phyloP scores from a whole-genome alignment of 495 filamentous ascomycete genomes.

The Tuber aestivum region DNA sequence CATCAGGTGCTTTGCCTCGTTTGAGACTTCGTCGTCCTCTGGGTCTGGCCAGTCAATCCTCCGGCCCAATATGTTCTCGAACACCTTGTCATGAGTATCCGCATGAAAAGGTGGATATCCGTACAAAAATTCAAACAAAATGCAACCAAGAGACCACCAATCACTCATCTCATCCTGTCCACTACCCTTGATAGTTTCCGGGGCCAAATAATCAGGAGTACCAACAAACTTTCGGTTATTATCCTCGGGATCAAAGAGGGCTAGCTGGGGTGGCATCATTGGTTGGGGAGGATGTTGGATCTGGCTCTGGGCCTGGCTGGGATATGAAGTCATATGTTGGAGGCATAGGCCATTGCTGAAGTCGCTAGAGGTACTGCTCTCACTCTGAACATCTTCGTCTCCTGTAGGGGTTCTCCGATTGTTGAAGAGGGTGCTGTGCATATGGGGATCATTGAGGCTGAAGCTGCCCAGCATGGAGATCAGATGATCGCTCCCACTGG shows the following conservation, averaged over 20 bases:
- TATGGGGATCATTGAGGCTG: constrained; percentile 61
- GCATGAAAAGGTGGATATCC: constrained; percentile 93
- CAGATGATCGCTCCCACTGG: constrained; percentile 76
- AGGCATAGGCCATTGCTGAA: constrained; percentile 42
- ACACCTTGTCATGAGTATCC: constrained; percentile 82
- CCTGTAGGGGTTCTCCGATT: constrained; percentile 44
- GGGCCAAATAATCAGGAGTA: constrained; percentile 93
- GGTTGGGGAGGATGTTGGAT: constrained; percentile 57
- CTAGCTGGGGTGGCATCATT: constrained; percentile 93
- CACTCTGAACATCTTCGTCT: constrained; percentile 57
- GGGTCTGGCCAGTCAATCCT: constrained; percentile 82
- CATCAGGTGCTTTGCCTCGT: constrained; percentile 87
- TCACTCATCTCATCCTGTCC: constrained; percentile 97
- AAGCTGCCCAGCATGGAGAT: constrained; percentile 78
- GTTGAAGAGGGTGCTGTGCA: constrained; percentile 31
- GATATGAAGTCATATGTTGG: constrained; percentile 42
- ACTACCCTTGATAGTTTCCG: constrained; percentile 90
- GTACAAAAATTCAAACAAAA: constrained; percentile 93
- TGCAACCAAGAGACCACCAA: constrained; percentile 98
- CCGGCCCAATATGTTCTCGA: constrained; percentile 87
- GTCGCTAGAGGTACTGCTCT: constrained; percentile 48
- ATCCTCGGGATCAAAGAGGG: constrained; percentile 91
- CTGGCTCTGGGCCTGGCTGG: constrained; percentile 39
- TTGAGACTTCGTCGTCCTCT: constrained; percentile 62
- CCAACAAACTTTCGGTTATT: constrained; percentile 90